A percentile compares a stretch with the other conserved stretches of the same genome.
Evolutionary conservation across 495 filamentous ascomycete species (phyloP).

Genomic region (Xylaria cubensis): DNA sequence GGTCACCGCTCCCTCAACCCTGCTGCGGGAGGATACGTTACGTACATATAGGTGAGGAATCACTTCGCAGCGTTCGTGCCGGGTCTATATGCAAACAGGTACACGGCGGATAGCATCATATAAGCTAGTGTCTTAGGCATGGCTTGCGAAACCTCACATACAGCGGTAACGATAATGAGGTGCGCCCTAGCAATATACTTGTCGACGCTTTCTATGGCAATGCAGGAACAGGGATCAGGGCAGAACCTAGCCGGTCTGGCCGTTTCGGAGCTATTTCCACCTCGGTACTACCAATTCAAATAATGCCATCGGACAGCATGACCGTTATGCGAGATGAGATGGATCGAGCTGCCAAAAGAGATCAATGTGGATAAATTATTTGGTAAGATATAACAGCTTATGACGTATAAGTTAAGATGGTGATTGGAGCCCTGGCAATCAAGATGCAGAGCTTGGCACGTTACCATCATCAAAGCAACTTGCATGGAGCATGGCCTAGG

Average conservation of each 20-base stretch:
- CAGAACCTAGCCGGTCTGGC: background rate
- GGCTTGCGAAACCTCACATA: slow-evolving; percentile 5
- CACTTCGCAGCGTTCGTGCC: slow-evolving; percentile 3
- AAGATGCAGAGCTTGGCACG: background rate
- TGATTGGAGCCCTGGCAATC: slow-evolving; percentile 1
- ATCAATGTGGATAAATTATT: background rate
- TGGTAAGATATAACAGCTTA: slow-evolving; percentile 10
- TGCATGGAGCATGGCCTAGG: slow-evolving; percentile 12
- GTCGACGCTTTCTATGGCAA: slow-evolving; percentile 2
- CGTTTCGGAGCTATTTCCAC: background rate
- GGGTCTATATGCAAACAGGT: background rate
- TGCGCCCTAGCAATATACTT: background rate
- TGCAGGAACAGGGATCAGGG: slow-evolving; percentile 20
- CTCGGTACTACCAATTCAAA: background rate
- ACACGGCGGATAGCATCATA: slow-evolving; percentile 18
- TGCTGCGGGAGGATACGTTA: slow-evolving; percentile 21
- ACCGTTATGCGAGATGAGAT: background rate
- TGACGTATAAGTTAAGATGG: slow-evolving; percentile 14
- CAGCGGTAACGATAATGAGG: slow-evolving; percentile 4
- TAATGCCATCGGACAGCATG: background rate
- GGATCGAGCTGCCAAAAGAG: background rate
- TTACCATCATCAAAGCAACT: background rate
- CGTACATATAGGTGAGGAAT: slow-evolving; percentile 5
- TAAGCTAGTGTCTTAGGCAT: background rate
- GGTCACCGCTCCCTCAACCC: background rate